Evolutionary conservation across 2,329 filamentous ascomycete species (phyloP).

Genomic region (Trichoderma arundinaceum): DNA sequence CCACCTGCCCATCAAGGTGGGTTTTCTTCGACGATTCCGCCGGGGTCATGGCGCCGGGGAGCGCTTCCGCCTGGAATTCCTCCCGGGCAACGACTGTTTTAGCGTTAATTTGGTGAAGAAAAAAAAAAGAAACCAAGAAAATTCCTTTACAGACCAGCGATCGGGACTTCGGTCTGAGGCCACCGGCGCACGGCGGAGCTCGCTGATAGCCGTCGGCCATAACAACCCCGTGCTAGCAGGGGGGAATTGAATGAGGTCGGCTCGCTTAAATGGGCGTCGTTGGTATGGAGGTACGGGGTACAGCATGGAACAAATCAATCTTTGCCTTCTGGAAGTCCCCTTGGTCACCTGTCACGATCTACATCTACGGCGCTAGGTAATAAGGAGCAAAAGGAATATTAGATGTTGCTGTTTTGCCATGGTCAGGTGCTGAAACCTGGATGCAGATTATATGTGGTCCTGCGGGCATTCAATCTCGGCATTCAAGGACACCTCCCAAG

Average conservation of each 20-base stretch:
- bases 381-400: background rate
- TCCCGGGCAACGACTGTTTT: constrained; percentile 14
- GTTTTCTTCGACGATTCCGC: background rate
- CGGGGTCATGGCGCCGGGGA: constrained; percentile 40
- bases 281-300: background rate
- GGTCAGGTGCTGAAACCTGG: constrained; percentile 6
- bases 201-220: constrained; percentile 27
- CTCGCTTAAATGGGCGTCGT: constrained; percentile 14
- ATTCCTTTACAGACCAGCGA: background rate
- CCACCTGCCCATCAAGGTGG: constrained; percentile 10
- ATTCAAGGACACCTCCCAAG: background rate
- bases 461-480: constrained; percentile 13
- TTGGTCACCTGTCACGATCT: constrained; percentile 28
- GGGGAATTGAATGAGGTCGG: constrained; percentile 6
- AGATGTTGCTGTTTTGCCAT: background rate
- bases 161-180: constrained; percentile 12
- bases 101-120: background rate
- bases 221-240: constrained; percentile 16
- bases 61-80: constrained; percentile 38
- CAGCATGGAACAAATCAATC: constrained; percentile 1
- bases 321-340: constrained; percentile 26
- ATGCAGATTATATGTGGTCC: background rate
- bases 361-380: constrained; percentile 5
- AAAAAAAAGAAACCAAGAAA: background rate
- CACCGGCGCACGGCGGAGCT: constrained; percentile 27